These are phyloP conservation scores for Aspergillus candidus DNA, from an alignment of 2,329 filamentous ascomycete species.

Conservation along the genomic window DNA sequence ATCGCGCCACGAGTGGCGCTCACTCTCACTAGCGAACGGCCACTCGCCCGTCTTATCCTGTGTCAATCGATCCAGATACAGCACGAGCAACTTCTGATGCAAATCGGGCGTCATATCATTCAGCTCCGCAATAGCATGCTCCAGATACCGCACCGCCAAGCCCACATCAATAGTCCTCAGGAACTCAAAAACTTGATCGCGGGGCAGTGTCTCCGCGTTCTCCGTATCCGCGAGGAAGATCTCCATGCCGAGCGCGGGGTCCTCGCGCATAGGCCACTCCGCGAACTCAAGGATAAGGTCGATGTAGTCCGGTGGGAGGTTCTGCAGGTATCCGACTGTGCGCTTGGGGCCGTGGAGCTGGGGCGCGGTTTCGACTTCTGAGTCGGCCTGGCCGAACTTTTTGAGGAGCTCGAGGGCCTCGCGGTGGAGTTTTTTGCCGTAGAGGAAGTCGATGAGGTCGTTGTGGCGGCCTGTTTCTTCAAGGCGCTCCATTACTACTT, in stretches of 20 bases:
- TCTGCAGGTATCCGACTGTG: slow-evolving; percentile 86
- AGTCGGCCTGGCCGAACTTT: slow-evolving; percentile 64
- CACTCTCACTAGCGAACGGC: slow-evolving; percentile 35
- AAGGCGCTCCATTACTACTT: slow-evolving; percentile 88
- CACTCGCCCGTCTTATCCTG: slow-evolving; percentile 30
- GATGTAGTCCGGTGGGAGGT: slow-evolving; percentile 76
- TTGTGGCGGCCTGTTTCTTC: slow-evolving; percentile 84
- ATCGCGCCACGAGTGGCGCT: slow-evolving; percentile 55
- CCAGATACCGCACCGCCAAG: slow-evolving; percentile 75
- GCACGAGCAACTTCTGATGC: slow-evolving; percentile 74
- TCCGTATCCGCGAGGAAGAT: slow-evolving; percentile 90
- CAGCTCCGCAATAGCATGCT: slow-evolving; percentile 84
- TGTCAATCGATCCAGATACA: slow-evolving; percentile 57
- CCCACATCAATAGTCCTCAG: slow-evolving; percentile 61
- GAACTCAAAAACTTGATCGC: slow-evolving; percentile 68
- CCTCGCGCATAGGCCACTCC: slow-evolving; percentile 72
- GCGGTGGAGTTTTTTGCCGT: slow-evolving; percentile 87
- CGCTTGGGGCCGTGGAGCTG: slow-evolving; percentile 72
- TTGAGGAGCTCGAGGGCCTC: slow-evolving; percentile 76
- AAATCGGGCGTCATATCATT: slow-evolving; percentile 79
- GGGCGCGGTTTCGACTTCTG: slow-evolving; percentile 35
- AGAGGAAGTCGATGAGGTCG: slow-evolving; percentile 94
- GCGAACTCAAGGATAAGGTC: slow-evolving; percentile 89
- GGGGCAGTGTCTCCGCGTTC: slow-evolving; percentile 83
- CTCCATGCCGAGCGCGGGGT: slow-evolving; percentile 77